A percentile compares a stretch with the other conserved stretches of the same genome.
These are phyloP conservation scores for Protomyces lactucae-debilis DNA, from an alignment of 1,139 yeast species.

Conservation along the genomic window DNA sequence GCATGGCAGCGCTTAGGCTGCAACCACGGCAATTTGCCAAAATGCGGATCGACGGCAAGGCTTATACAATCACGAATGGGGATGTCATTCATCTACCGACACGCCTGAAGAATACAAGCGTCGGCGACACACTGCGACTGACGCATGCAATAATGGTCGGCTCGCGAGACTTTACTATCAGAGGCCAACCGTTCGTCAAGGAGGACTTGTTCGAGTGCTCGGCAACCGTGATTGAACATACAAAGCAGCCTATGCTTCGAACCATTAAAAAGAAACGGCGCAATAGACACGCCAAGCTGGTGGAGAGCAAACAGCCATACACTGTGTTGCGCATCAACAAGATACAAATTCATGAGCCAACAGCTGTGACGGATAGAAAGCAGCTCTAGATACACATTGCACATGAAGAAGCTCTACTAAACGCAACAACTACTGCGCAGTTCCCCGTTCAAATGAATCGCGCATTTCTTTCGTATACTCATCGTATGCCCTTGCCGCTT, in stretches of 20 bases:
- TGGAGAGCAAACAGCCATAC: slow-evolving; percentile 69
- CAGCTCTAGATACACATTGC: too few species aligned
- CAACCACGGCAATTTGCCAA: slow-evolving; percentile 55
- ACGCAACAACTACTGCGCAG: slow-evolving; percentile 37
- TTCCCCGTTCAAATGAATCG: slow-evolving; percentile 45
- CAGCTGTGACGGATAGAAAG: too few species aligned
- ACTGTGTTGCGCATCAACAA: slow-evolving; percentile 68
- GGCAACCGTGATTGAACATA: slow-evolving; percentile 80
- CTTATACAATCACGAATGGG: slow-evolving; percentile 85
- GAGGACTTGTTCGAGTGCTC: slow-evolving; percentile 53
- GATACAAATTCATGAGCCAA: neutral
- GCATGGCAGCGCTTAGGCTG: slow-evolving; percentile 34
- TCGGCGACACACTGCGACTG: slow-evolving; percentile 73
- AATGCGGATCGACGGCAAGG: slow-evolving; percentile 73
- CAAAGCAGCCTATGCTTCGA: slow-evolving; percentile 71
- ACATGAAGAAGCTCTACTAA: neutral
- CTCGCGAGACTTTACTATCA: slow-evolving; percentile 69
- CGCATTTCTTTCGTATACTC: slow-evolving; percentile 44
- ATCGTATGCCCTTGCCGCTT: slow-evolving; percentile 57
- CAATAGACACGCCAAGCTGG: slow-evolving; percentile 76
- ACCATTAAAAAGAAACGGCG: slow-evolving; percentile 69
- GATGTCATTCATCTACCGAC: slow-evolving; percentile 57
- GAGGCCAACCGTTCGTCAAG: neutral
- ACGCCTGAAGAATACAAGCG: slow-evolving; percentile 63
- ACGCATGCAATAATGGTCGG: slow-evolving; percentile 78